Evolutionary conservation across 441 rosid species (phyloP), one percentile per base, ranked within the genome.

Genomic region (Erysimum cheiri): DNA sequence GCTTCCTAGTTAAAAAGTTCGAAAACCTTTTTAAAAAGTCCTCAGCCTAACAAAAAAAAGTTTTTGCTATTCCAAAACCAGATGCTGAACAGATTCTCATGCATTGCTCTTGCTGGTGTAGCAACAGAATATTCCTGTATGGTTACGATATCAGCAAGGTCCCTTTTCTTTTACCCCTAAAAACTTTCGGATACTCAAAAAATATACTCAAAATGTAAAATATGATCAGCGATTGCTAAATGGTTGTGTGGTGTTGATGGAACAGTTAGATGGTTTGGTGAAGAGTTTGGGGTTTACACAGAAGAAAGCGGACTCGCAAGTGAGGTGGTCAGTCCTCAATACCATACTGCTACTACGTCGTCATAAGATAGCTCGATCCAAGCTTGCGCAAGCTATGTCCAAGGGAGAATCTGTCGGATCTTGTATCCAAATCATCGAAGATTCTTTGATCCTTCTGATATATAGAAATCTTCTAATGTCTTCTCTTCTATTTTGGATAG

Each of bases 21-120:
- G n/a, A 1, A 14, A n/a, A 54, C 46, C 28, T 22, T 74, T 28
- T 3, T 17, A 5, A 61, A 65, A 58, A 54, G 39, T 26, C 43
- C 52, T 12, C 22, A 33, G 8, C 12, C 70, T 37, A 40, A 50
- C 70, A 63, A 17, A n/a, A 50, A 17, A 50, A 3, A 15, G 47
- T 22, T 8, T 57, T 57, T 50, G 15, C 9, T 36, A 46, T 56
- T 17, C 24, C 8, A 49, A 74, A 76, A 60, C 22, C 75, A 91
- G 98, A 91, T 79, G 43, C 78, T 93, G 77, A 91, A 88, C 88
- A 93, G 86, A 83, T 91, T 93, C 84, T 81, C 93, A 12, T 91
- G 98, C 76, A 85, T 93, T 60, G 97, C 95, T 13, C 78, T 91
- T 35, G 98, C 97, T 6, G 98, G 96, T 1, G 92, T 89, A 57